Evolutionary conservation across 768 basidiomycete species (phyloP), one percentile per base, ranked within the genome.

Genomic region (Leccinellum albellum): DNA sequence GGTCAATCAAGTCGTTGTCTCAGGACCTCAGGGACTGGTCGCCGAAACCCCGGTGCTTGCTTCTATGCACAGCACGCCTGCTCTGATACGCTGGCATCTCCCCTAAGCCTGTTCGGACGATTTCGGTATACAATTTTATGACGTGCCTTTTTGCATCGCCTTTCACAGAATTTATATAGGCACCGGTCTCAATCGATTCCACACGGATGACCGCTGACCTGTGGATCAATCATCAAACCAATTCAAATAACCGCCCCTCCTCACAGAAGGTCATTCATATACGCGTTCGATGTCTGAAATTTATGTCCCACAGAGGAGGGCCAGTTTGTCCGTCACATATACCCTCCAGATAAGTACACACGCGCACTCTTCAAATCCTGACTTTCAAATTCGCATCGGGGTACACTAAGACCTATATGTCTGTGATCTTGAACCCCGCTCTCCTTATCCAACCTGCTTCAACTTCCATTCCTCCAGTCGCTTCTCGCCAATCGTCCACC

Each of bases 401-500:
- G 3, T n/a, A 13, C 35, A 15, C 20, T 26, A 10, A 17, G 24
- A 26, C n/a, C 14, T 47, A 8, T 14, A n/a, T 31, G 42, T 4
- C 20, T 49, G 33, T n/a, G 48, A 26, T 28, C 4, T 9, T n/a
- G 15, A 15, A 20, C 24, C 31, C 32, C 21, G 12, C 13, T 56
- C 26, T 3, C n/a, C 6, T 21, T 13, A 13, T 29, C 14, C 28
- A 14, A 21, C 51, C 24, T 13, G 24, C 24, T 6, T 3, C 35
- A 3, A 23, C 54, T 53, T 64, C 62, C 45, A 64, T 51, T 64
- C 1, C 26, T 24, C 20, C 0, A 9, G n/a, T 29, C 15, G 20
- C 40, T 42, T 42, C 40, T 13, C 12, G 40, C 5, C 10, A 21
- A 40, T 40, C 2, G 40, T 31, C 14, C 28, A 5, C 6, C 53